Base-by-base conservation (phyloP, 306 rosid species). In the Medicago arabica region DNA sequence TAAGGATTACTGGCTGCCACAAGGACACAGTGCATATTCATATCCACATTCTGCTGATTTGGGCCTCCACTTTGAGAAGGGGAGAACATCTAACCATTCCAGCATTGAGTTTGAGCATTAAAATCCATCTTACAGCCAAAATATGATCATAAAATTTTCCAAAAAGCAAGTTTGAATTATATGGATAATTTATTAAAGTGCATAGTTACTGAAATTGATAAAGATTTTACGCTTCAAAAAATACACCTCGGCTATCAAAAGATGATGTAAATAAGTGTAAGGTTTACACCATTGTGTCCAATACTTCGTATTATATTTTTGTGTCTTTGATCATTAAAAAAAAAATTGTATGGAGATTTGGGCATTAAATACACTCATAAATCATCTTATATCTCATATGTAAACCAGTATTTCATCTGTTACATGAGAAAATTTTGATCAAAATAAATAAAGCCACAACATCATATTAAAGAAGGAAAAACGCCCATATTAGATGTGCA, bases 1-100 rank as follows among this genome's bases (percentile, higher is more conserved):
- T 95, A 77, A 76, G 99, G 99, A 60, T 92, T 95, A 79, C 96
- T 95, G 6, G 99, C 97, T 64, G 97, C 88, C 83, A 95, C 74
- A 79, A 95, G 93, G 84, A 95, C 78, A 77, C 99, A 95, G 73
- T 95, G 99, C 86, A 82, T 92, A 66, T 92, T 93, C 83, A 71
- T 60, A 73, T 95, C 98, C 86, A 86, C 74, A 80, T 70, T 95
- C 78, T 88, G 98, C 81, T 85, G 99, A 91, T 72, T 88, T 69
- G 85, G 85, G 66, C 69, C 86, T 78, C 96, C 97, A 80, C 81
- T 91, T 92, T 81, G 93, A 65, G 78, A 55, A 73, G 55, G 83
- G 31, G 96, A 85, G 76, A 95, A 89, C 99, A 95, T 95, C 99
- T 92, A 81, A 60, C 31, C 71, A 83, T 81, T 75, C 19, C 75